Base-by-base conservation (phyloP, 768 basidiomycete genomes). In the Suillus alpinus region DNA sequence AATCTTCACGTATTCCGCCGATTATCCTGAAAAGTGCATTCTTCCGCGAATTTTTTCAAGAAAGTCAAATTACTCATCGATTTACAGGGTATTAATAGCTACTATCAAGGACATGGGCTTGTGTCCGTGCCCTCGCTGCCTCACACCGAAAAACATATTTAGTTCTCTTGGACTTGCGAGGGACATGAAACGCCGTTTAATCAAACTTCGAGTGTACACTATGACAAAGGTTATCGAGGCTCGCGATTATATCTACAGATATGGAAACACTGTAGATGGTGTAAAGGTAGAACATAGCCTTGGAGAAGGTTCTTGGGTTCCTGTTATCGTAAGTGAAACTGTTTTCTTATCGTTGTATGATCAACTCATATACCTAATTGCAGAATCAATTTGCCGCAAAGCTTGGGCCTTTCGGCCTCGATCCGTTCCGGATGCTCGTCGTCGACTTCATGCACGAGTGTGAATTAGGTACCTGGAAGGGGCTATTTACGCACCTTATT, bases 371-470 rank as follows among this genome's bases (percentile, higher is more conserved):
- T 44, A 13, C 8, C 32, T 13, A 37, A 23, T 36, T 12, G 34
- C 32, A 80, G 78, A 80, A 78, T 57, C 60, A 73, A 7, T 36
- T 36, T 10, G 36, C 9, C 10, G 9, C 8, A 8, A 36, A 36
- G 36, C 36, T 36, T 10, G 2, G 9, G 9, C 36, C 36, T 9
- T 34, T 70, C 6, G 67, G 66, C 0, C 70, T 70, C 29, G 62
- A 76, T 39, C 20, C 72, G 3, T 76, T 62, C 52, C 26, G 0
- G 0, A 67, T 74, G 13, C 67, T 80, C 0, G 66, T 72, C 0
- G 65, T 69, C 0, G 77, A 82, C 52, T 62, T 80, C 13, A 49
- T 82, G 60, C 79, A 80, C 46, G 76, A 81, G 49, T 69, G 76
- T 32, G 77, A 81, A 55, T 62, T 80, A 0, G 78, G 81, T 0